These are phyloP conservation scores for Didymosphaeria variabile DNA, from an alignment of 2,329 filamentous ascomycete species.

Conservation along the genomic window DNA sequence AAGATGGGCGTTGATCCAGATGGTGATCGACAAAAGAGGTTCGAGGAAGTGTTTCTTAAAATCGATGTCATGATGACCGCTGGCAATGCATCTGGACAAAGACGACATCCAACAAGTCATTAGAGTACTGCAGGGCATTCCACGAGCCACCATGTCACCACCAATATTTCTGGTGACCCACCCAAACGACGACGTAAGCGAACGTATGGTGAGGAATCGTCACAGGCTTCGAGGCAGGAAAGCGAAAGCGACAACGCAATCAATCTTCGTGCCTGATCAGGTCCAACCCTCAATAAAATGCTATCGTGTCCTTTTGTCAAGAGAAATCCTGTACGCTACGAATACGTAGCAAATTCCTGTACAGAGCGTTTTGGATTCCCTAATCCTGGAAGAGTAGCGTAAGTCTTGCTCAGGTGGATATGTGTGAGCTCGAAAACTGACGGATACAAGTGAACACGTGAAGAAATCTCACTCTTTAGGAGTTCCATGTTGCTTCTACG, in stretches of 20 bases:
- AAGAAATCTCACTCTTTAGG: neutral
- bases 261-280: neutral
- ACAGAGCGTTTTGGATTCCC: slow-evolving; percentile 5
- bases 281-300: neutral
- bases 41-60: neutral
- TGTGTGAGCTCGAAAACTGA: neutral
- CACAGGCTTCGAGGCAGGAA: neutral
- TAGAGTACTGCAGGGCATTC: too few species aligned
- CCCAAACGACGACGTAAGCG: too few species aligned
- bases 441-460: neutral
- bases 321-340: neutral
- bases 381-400: neutral
- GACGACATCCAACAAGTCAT: too few species aligned
- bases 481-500: slow-evolving; percentile 2
- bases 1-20: neutral
- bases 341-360: neutral
- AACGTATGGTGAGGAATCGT: neutral
- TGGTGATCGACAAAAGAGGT: neutral
- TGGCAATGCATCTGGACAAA: too few species aligned
- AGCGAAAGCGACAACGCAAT: neutral
- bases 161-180: too few species aligned
- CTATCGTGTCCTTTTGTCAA: slow-evolving; percentile 4
- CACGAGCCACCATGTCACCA: too few species aligned
- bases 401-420: neutral
- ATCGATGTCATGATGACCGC: neutral